These are phyloP conservation scores for Atractiella rhizophila DNA, from an alignment of 768 basidiomycete genomes.

Conservation along the genomic window DNA sequence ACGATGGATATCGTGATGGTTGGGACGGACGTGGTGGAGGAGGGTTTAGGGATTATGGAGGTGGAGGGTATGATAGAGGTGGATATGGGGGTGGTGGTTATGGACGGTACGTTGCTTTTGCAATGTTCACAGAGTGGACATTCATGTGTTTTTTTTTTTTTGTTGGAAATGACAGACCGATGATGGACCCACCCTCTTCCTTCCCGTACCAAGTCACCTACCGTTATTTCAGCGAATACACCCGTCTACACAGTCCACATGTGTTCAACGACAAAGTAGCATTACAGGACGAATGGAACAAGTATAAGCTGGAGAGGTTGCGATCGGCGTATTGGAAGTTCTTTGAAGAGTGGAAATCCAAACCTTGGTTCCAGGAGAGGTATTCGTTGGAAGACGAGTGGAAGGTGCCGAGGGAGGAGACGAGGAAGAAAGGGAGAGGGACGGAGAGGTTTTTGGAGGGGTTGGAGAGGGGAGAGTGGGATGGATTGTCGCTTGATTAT, in stretches of 20 bases:
- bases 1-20: no score
- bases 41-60: no score
- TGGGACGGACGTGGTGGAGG: no score
- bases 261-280: neutral
- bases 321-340: neutral
- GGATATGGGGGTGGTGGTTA: no score
- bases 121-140: no score
- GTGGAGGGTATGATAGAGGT: no score
- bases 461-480: slow-evolving; percentile 9
- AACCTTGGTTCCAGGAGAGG: slow-evolving; percentile 14
- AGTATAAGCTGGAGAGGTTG: slow-evolving; percentile 8
- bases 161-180: no score
- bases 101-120: no score
- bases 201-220: slow-evolving; percentile 8
- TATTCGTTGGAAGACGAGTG: slow-evolving; percentile 6
- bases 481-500: slow-evolving; percentile 8
- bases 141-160: no score
- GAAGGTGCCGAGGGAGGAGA: neutral
- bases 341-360: slow-evolving; percentile 5
- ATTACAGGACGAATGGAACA: slow-evolving; percentile 11
- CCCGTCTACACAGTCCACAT: slow-evolving; percentile 1
- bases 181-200: no score
- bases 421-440: slow-evolving; percentile 6
- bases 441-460: slow-evolving; percentile 4
- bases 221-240: slow-evolving; percentile 14